A percentile compares a stretch with the other conserved stretches of the same genome.
These are phyloP conservation scores for Entonaema liquescens DNA, from an alignment of 495 filamentous ascomycete genomes.

Conservation along the genomic window DNA sequence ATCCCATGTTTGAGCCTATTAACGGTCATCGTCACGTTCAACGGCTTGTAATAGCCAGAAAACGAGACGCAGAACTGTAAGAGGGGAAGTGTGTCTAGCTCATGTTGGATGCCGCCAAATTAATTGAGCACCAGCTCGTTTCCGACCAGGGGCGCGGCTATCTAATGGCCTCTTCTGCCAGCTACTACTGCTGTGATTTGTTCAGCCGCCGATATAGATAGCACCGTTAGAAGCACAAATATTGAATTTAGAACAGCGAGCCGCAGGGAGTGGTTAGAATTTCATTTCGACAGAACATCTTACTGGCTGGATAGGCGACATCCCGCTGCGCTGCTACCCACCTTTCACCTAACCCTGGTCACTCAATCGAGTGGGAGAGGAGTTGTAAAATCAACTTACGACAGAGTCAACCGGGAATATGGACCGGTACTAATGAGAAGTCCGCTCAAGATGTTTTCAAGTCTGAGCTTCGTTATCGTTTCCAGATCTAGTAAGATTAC, in stretches of 20 bases:
- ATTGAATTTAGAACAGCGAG: conserved; percentile 20
- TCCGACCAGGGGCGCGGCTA: conserved; percentile 32
- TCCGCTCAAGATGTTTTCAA: conserved; percentile 8
- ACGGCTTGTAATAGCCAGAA: background rate
- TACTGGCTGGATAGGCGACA: conserved; percentile 37
- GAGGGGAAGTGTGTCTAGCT: conserved; percentile 24
- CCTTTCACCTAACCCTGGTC: conserved; percentile 13
- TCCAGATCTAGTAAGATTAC: conserved; percentile 11
- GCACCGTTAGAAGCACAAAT: background rate
- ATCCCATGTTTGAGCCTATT: no score
- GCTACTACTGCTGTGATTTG: conserved; percentile 25
- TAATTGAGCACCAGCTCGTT: conserved; percentile 35
- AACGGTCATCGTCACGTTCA: no score
- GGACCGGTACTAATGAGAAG: conserved; percentile 1
- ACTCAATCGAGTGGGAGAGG: background rate
- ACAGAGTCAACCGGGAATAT: background rate
- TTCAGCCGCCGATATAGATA: conserved; percentile 1
- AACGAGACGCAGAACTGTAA: conserved; percentile 6
- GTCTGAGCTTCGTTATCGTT: conserved; percentile 11
- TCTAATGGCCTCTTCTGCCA: conserved; percentile 12
- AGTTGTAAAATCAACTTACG: background rate
- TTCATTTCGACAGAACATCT: conserved; percentile 34
- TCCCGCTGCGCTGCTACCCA: conserved; percentile 25
- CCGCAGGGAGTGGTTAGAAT: conserved; percentile 33
- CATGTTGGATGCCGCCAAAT: conserved; percentile 40